Evolutionary conservation across 2,329 filamentous ascomycete genomes (phyloP), one percentile per base, ranked within the genome.

Genomic region (Rutstroemia sp.): DNA sequence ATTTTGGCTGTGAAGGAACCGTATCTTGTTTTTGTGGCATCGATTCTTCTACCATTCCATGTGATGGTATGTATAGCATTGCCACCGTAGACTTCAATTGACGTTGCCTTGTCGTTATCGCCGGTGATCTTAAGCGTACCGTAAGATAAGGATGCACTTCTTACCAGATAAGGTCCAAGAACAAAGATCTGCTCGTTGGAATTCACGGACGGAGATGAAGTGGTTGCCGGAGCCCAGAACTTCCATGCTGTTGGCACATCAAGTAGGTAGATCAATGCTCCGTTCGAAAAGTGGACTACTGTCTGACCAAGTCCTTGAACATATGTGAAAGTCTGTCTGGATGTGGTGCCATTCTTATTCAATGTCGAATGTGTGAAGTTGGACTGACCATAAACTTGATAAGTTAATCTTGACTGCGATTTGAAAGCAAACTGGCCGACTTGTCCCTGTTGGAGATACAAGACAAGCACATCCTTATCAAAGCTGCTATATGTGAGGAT

Each of bases 181-280:
- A 76, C 72, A 42, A 76, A 68, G 16, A 76, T 71, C 38, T 81
- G 77, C 58, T 79, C 65, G 50, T 74, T 62, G 0, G 76, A 70
- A 1, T 67, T 65, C 17, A 79, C 73, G 42, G 70, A 67, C 0
- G 79, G 79, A 54, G 76, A 70, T 1, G 62, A 63, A 0, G 74
- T 75, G 8, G 74, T 75, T 2, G 77, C 63, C 3, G 79, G 75
- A 2, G 79, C 79, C 70, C 78, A 83, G 64, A 83, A 80, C 5
- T 75, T 76, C 75, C 77, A 83, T 1, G 78, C 80, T 0, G 78
- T 75, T 10, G 73, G 66, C 21, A 76, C 72, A 45, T 82, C 79
- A 4, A 83, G 71, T 5, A 83, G 70, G 55, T 80, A 79, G 4
- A 78, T 69, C 1, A 80, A 57, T 2, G 77, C 69, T 0, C 75